A percentile compares a stretch with the other conserved stretches of the same genome.
phyloP scores from a whole-genome alignment of 2,329 filamentous ascomycete genomes.

The Neonectria faginata region DNA sequence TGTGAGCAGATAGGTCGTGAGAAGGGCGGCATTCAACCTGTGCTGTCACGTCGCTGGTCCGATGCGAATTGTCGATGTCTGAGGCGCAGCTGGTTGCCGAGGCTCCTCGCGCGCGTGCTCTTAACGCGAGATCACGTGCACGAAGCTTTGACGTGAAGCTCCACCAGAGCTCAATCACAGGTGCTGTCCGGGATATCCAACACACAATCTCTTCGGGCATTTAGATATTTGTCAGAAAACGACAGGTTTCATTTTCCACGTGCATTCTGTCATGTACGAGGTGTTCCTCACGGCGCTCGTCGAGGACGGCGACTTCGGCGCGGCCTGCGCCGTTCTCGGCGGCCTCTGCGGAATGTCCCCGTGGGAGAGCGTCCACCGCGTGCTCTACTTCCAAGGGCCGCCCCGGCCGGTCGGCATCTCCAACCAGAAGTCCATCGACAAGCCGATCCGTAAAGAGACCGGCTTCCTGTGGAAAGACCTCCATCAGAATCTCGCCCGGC shows the following conservation, averaged over 20 bases:
- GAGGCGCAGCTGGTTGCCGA: conserved; percentile 22
- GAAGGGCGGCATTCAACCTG: conserved; percentile 31
- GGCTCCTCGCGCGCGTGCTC: conserved; percentile 26
- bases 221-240: not conserved
- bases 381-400: conserved; percentile 66
- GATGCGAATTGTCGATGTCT: conserved; percentile 5
- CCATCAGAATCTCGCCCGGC: conserved; percentile 64
- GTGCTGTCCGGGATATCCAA: conserved; percentile 5
- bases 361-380: conserved; percentile 61
- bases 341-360: conserved; percentile 69
- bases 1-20: conserved; percentile 10
- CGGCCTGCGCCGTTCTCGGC: conserved; percentile 64
- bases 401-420: conserved; percentile 59
- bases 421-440: conserved; percentile 54
- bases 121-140: conserved; percentile 51
- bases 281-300: conserved; percentile 69
- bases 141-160: conserved; percentile 4
- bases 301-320: conserved; percentile 60
- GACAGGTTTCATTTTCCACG: not conserved
- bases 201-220: not conserved
- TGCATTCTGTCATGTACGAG: conserved; percentile 62
- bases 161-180: conserved; percentile 18
- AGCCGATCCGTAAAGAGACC: conserved; percentile 53
- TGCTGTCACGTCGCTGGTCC: conserved; percentile 2
- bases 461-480: conserved; percentile 64